Conservation (phyloP, 1,139 yeast genomes). For the Insectozyma bohioensis region DNA sequence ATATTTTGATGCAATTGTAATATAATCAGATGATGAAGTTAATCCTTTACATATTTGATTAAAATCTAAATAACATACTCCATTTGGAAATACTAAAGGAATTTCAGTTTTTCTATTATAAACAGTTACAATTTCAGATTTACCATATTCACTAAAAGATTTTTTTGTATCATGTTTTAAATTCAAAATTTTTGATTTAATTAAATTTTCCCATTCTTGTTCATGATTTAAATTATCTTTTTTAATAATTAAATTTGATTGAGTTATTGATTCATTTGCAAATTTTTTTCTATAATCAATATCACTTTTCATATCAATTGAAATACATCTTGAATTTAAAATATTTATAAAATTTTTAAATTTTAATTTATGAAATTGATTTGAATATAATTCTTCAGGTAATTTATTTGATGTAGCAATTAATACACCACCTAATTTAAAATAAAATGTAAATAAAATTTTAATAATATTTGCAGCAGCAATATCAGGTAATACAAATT, state of each 20-base stretch:
- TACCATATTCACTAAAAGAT: slow-evolving; percentile 22
- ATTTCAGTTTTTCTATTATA: slow-evolving; percentile 54
- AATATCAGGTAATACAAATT: slow-evolving; percentile 71
- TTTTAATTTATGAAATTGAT: slow-evolving; percentile 58
- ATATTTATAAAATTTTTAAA: slow-evolving; percentile 58
- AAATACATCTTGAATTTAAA: slow-evolving; percentile 59
- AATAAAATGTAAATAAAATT: slow-evolving; percentile 63
- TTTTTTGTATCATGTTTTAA: slow-evolving; percentile 14
- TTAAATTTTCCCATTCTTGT: slow-evolving; percentile 35
- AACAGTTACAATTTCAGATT: slow-evolving; percentile 41
- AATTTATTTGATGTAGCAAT: slow-evolving; percentile 72
- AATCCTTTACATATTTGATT: slow-evolving; percentile 57
- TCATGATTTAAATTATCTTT: slow-evolving; percentile 24
- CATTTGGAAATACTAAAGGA: slow-evolving; percentile 38
- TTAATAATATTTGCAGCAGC: slow-evolving; percentile 71
- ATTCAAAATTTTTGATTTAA: slow-evolving; percentile 22
- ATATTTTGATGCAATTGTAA: slow-evolving; percentile 61
- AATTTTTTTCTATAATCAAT: slow-evolving; percentile 56
- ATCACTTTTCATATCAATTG: slow-evolving; percentile 60
- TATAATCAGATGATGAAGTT: slow-evolving; percentile 68
- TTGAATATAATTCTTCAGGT: slow-evolving; percentile 69
- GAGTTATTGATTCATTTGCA: slow-evolving; percentile 22
- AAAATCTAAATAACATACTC: slow-evolving; percentile 52
- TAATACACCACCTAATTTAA: slow-evolving; percentile 70
- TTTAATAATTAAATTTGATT: slow-evolving; percentile 32